Conservation (phyloP, 768 basidiomycete species). For the Agrocybe praecox region DNA sequence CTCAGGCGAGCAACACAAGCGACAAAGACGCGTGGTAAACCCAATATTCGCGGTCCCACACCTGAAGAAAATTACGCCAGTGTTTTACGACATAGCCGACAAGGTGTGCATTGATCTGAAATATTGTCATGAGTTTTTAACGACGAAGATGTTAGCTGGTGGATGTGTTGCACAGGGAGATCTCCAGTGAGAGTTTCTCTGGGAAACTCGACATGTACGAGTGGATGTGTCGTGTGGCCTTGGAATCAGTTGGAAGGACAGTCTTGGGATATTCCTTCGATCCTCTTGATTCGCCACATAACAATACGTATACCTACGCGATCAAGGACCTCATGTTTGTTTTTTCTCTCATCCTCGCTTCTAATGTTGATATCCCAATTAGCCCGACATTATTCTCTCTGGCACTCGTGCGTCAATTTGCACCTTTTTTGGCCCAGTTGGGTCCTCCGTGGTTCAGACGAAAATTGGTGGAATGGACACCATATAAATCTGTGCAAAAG, state of each 20-base stretch:
- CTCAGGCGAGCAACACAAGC: slow-evolving; percentile 35
- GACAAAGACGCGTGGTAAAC: slow-evolving; percentile 49
- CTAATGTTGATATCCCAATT: not conserved
- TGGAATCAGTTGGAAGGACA: slow-evolving; percentile 37
- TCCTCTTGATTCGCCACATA: slow-evolving; percentile 31
- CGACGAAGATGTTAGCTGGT: not conserved
- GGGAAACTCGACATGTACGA: slow-evolving; percentile 39
- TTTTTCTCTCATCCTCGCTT: not conserved
- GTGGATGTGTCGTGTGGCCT: slow-evolving; percentile 4
- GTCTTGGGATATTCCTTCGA: slow-evolving; percentile 51
- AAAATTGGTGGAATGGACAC: slow-evolving; percentile 23
- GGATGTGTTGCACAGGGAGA: not conserved
- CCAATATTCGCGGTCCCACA: slow-evolving; percentile 50
- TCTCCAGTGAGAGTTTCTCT: not conserved
- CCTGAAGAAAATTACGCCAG: slow-evolving; percentile 44
- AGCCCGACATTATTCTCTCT: slow-evolving; percentile 50
- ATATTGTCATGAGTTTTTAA: slow-evolving; percentile 13
- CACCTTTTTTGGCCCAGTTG: slow-evolving; percentile 43
- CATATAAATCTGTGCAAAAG: slow-evolving; percentile 2
- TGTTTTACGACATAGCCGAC: slow-evolving; percentile 45
- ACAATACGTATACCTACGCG: slow-evolving; percentile 45
- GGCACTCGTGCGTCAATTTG: slow-evolving; percentile 46
- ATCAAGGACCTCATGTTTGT: slow-evolving; percentile 48
- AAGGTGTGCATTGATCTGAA: slow-evolving; percentile 31
- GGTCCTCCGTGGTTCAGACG: slow-evolving; percentile 45